phyloP scores from a whole-genome alignment of 208 protist species.

The Perkinsela sp. region DNA sequence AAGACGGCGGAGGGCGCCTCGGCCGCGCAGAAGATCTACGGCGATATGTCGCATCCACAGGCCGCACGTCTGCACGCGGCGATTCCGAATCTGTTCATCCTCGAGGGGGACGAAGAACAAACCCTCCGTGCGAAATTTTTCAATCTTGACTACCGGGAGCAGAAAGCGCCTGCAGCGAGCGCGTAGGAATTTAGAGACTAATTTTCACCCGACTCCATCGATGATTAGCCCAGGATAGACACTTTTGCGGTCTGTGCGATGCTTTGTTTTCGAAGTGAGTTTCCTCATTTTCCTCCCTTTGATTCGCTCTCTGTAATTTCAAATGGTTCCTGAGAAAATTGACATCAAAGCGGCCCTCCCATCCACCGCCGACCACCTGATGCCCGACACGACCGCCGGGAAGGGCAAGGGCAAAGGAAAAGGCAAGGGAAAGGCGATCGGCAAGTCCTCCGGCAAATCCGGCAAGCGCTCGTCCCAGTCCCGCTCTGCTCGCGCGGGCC shows the following conservation, averaged over 20 bases:
- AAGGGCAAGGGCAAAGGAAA: constrained; percentile 71
- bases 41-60: not conserved
- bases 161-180: too few species aligned
- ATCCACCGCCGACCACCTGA: not conserved
- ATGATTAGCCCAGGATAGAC: too few species aligned
- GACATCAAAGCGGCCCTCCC: too few species aligned
- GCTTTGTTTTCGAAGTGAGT: too few species aligned
- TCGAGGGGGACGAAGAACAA: not conserved
- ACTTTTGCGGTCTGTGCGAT: too few species aligned
- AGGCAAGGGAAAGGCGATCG: constrained; percentile 40
- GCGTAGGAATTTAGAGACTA: too few species aligned
- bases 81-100: not conserved
- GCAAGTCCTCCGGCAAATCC: constrained; percentile 54
- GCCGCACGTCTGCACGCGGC: not conserved
- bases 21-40: not conserved
- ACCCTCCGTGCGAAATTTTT: not conserved
- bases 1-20: not conserved
- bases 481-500: constrained; percentile 45
- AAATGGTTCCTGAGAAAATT: too few species aligned
- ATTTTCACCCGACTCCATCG: too few species aligned
- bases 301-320: too few species aligned
- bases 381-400: constrained; percentile 2
- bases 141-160: too few species aligned
- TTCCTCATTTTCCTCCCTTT: too few species aligned
- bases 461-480: constrained; percentile 48